These are phyloP conservation scores for Marsdenia floribunda DNA, from an alignment of 257 asterid genomes.

Conservation along the genomic window DNA sequence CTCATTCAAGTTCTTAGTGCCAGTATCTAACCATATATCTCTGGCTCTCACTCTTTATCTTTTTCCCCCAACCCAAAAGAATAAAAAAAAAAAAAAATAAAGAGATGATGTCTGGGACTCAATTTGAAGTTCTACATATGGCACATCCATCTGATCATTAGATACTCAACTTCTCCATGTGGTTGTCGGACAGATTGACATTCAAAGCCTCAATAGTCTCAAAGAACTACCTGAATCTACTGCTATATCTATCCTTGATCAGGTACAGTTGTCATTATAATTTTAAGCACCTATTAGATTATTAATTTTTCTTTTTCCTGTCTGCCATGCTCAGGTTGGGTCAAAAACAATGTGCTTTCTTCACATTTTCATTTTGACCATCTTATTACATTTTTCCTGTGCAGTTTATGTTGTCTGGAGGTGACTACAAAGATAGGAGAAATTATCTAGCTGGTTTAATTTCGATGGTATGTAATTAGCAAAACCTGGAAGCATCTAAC, in stretches of 20 bases:
- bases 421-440: slow-evolving; percentile 56
- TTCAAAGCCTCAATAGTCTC: slow-evolving; percentile 51
- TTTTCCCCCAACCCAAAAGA: not conserved
- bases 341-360: not conserved
- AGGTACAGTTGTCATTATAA: slow-evolving; percentile 40
- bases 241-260: slow-evolving; percentile 86
- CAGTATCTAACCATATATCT: not conserved
- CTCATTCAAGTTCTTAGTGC: not conserved
- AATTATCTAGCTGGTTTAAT: slow-evolving; percentile 69
- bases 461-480: slow-evolving; percentile 50
- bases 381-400: slow-evolving; percentile 21
- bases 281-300: slow-evolving; percentile 7
- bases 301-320: not conserved
- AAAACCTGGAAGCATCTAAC: slow-evolving; percentile 14
- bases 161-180: not conserved
- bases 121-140: not conserved
- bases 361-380: slow-evolving; percentile 7
- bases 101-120: not conserved
- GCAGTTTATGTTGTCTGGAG: slow-evolving; percentile 87
- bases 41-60: not conserved
- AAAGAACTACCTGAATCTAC: slow-evolving; percentile 63
- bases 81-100: no score
- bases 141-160: not conserved
- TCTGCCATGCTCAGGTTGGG: not conserved
- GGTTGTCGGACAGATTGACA: slow-evolving; percentile 58